Percentiles rank a stretch among this genome's conserved stretches.
These are phyloP conservation scores for Marasmius fiardii DNA, from an alignment of 1,284 basidiomycete genomes.

Conservation along the genomic window DNA sequence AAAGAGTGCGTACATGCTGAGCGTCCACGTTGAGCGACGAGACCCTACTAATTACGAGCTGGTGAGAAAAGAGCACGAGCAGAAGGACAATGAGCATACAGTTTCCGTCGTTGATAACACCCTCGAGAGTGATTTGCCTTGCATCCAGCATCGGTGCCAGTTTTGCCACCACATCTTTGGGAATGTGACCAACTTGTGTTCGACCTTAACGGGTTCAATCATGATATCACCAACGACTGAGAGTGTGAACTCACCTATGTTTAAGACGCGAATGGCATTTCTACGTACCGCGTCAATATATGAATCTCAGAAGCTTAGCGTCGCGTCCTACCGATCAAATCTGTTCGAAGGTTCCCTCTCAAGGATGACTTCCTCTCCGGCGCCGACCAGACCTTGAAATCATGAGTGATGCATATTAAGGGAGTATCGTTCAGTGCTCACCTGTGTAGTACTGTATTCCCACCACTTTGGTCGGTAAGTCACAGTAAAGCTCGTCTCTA, in stretches of 20 bases:
- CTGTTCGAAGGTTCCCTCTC: slow-evolving; percentile 65
- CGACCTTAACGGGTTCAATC: slow-evolving; percentile 24
- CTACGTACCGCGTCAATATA: slow-evolving; percentile 27
- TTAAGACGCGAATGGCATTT: slow-evolving; percentile 78
- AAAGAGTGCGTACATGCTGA: slow-evolving; percentile 50
- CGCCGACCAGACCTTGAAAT: slow-evolving; percentile 63
- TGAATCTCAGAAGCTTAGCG: slow-evolving; percentile 4
- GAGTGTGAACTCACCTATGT: slow-evolving; percentile 43
- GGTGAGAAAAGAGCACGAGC: neutral
- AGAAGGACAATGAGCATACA: slow-evolving; percentile 35
- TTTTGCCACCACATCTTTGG: slow-evolving; percentile 54
- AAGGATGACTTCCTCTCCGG: slow-evolving; percentile 76
- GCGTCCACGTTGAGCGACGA: slow-evolving; percentile 39
- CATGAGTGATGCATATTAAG: neutral
- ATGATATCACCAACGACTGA: no score
- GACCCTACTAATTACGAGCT: slow-evolving; percentile 34
- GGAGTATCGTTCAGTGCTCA: slow-evolving; percentile 19
- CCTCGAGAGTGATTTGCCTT: slow-evolving; percentile 65
- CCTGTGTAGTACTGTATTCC: slow-evolving; percentile 82
- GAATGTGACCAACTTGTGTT: slow-evolving; percentile 78
- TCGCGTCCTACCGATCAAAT: slow-evolving; percentile 55
- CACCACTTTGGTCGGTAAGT: slow-evolving; percentile 61
- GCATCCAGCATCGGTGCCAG: slow-evolving; percentile 73
- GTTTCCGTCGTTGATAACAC: slow-evolving; percentile 72
- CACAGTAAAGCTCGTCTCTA: slow-evolving; percentile 65